phyloP scores from a whole-genome alignment of 441 rosid species.

The Pelargonium myrrhifolium region DNA sequence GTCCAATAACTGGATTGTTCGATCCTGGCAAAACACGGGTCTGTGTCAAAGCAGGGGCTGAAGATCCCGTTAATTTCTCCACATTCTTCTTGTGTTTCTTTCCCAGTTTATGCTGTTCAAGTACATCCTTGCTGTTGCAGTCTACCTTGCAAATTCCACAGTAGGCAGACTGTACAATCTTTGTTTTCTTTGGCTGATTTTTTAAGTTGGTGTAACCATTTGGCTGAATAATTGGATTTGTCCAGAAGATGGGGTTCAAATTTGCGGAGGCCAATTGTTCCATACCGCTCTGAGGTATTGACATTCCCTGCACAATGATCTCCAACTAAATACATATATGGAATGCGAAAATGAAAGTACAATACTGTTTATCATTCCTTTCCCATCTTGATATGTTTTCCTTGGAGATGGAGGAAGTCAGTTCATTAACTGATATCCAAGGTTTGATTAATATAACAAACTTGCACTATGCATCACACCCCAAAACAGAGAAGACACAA shows the following conservation, averaged over 20 bases:
- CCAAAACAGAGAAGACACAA: background rate
- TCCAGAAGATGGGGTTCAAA: conserved; percentile 15
- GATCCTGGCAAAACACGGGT: conserved; percentile 1
- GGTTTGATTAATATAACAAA: background rate
- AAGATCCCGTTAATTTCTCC: conserved; percentile 26
- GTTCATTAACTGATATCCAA: background rate
- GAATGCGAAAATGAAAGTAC: background rate
- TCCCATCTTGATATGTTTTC: no score
- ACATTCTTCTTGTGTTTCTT: conserved; percentile 48
- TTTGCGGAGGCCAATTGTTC: conserved; percentile 20
- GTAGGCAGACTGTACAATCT: conserved; percentile 29
- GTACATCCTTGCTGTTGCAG: conserved; percentile 39
- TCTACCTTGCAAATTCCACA: conserved; percentile 42
- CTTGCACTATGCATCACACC: background rate
- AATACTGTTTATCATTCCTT: background rate
- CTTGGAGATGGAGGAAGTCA: no score
- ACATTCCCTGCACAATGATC: conserved; percentile 16
- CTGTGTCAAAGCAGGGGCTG: background rate
- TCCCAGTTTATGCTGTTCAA: conserved; percentile 41
- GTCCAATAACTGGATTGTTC: conserved; percentile 27
- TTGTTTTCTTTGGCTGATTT: conserved; percentile 31
- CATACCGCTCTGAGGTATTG: conserved; percentile 16
- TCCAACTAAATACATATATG: background rate
- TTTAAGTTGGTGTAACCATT: conserved; percentile 18
- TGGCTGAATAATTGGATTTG: conserved; percentile 19